Evolutionary conservation across 1,284 basidiomycete species (phyloP).

Genomic region (Trametes versicolor): DNA sequence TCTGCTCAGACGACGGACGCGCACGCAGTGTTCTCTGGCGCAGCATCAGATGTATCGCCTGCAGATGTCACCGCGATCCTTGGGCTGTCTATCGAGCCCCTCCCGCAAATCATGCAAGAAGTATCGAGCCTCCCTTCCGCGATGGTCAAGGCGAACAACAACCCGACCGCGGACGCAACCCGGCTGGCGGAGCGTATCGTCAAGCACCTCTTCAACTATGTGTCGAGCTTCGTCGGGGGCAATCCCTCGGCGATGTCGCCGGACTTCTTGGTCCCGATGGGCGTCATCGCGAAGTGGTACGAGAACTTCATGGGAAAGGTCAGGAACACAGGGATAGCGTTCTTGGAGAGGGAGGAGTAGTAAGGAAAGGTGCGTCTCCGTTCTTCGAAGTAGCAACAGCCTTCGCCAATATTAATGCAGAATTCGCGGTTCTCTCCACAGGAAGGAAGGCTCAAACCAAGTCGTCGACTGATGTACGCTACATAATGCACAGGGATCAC

Average conservation of each 20-base stretch:
- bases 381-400: not conserved
- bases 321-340: constrained; percentile 72
- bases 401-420: constrained; percentile 30
- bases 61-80: constrained; percentile 72
- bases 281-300: constrained; percentile 84
- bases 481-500: no score
- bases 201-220: constrained; percentile 85
- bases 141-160: constrained; percentile 35
- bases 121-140: constrained; percentile 57
- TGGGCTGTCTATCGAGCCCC: constrained; percentile 77
- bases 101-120: constrained; percentile 65
- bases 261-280: constrained; percentile 79
- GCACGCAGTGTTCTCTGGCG: constrained; percentile 62
- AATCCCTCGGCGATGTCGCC: constrained; percentile 58
- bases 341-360: constrained; percentile 76
- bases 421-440: constrained; percentile 42
- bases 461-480: no score
- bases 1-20: constrained; percentile 56
- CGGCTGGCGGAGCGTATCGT: constrained; percentile 72
- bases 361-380: not conserved
- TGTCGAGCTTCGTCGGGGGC: constrained; percentile 77
- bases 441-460: no score
- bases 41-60: constrained; percentile 42
- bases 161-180: constrained; percentile 47
- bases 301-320: constrained; percentile 82